Base-by-base conservation (phyloP, 169 alveolate species). In the Eimeria falciformis region DNA sequence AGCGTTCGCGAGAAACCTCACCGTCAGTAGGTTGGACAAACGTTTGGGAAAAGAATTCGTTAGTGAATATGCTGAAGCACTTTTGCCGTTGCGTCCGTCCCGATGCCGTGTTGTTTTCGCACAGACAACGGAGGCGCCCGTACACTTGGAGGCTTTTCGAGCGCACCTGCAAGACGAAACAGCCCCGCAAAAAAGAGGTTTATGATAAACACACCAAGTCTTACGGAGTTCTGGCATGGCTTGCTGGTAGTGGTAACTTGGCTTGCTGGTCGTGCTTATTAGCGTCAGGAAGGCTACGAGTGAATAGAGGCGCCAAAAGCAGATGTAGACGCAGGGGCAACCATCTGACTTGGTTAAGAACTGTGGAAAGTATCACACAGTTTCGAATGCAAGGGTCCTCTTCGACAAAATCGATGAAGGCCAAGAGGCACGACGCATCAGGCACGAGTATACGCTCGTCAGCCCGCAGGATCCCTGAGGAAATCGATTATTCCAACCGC, bases 141-240 rank as follows among this genome's bases (percentile, higher is more conserved):
- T 91, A 91, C 86, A 77, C 83, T 21, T 88, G 91, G 79, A 91
- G 73, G 91, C 69, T 91, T 11, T 90, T 46, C 40, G 66, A 71
- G 18, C 94, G 55, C 47, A 91, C 94, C 81, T 91, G 86, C 43
- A 45, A 68, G 37, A 66, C 55, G 1, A 90, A 33, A 23, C 1
- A 73, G 29, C 37, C 2, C 5, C 27, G 25, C 62, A 45, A 23
- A 69, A 14, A 2, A 33, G 4, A 33, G 40, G 40, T 33, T 33
- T 33, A 2, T 33, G 40, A 33, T 33, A 33, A 33, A 33, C 40
- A 2, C 40, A 33, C 40, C 40, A 33, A 33, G 0, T 33, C 40
- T 33, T 33, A 33, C 2, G 40, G 40, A 33, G 40, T 37, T 69
- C 81, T 2, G 53, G 18, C 81, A 43, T 53, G 17, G 25, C 65